These are phyloP conservation scores for Fomitopsis betulina DNA, from an alignment of 1,284 basidiomycete species.

Conservation along the genomic window DNA sequence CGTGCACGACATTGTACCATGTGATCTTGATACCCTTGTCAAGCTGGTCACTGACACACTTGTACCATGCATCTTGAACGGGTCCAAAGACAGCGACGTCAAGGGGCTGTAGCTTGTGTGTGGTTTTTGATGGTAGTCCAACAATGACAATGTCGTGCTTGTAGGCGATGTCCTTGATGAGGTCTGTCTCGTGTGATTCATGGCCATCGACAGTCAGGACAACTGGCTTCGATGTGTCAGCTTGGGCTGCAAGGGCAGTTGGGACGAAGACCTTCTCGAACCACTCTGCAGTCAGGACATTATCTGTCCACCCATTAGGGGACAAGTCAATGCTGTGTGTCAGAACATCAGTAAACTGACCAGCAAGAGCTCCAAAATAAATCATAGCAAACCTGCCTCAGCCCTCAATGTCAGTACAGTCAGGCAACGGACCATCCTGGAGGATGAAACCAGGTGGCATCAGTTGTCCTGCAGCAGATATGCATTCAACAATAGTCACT, in stretches of 20 bases:
- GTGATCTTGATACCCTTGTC: not conserved
- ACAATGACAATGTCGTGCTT: constrained; percentile 15
- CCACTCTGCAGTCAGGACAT: constrained; percentile 30
- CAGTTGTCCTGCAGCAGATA: constrained; percentile 21
- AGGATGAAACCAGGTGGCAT: constrained; percentile 30
- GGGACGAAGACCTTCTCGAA: constrained; percentile 31
- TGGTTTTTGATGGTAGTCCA: constrained; percentile 36
- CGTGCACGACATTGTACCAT: constrained; percentile 4
- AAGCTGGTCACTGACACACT: not conserved
- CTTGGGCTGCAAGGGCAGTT: constrained; percentile 16
- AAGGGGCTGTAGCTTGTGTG: constrained; percentile 34
- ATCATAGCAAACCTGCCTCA: no score
- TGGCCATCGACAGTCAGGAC: no score
- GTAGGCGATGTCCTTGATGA: no score
- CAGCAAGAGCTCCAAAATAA: no score
- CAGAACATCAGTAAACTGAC: not conserved
- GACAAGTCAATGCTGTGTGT: constrained; percentile 20
- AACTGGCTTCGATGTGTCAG: not conserved
- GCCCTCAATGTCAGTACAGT: no score
- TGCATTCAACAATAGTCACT: constrained; percentile 28
- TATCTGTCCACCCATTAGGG: constrained; percentile 37
- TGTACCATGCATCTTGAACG: not conserved
- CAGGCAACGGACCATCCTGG: not conserved
- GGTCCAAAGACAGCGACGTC: constrained; percentile 34
- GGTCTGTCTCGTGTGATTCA: no score